phyloP scores from a whole-genome alignment of 129 eudicot genomes.

The Pseudognaphalium luteoalbum region DNA sequence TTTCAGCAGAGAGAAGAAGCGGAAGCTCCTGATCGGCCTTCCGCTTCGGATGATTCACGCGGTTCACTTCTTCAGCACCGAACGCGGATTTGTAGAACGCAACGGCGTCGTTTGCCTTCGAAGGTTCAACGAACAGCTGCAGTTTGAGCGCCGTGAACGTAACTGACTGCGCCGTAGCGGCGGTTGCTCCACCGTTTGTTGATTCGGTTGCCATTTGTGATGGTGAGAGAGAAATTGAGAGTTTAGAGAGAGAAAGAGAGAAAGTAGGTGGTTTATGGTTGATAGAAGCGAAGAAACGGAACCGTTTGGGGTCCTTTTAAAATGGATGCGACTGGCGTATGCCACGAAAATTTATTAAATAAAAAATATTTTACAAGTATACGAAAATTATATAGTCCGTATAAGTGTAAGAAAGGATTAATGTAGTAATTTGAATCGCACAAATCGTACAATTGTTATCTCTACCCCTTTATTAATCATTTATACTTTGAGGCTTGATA shows the following conservation, averaged over 20 bases:
- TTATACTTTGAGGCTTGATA: no score
- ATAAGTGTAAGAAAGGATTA: no score
- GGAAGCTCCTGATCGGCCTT: constrained; percentile 92
- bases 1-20: constrained; percentile 65
- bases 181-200: constrained; percentile 39
- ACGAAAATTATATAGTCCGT: no score
- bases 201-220: constrained; percentile 50
- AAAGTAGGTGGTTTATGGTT: not conserved
- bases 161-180: constrained; percentile 37
- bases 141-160: constrained; percentile 64
- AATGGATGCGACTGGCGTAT: not conserved
- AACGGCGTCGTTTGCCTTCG: constrained; percentile 75
- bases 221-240: constrained; percentile 20
- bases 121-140: constrained; percentile 55
- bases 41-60: constrained; percentile 62
- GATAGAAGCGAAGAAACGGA: constrained; percentile 46
- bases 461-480: no score
- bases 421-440: no score
- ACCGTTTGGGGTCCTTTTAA: constrained; percentile 27
- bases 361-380: no score
- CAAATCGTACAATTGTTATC: no score
- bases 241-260: constrained; percentile 50
- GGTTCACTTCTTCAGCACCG: constrained; percentile 78
- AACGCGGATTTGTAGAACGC: constrained; percentile 82
- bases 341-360: no score